A percentile compares a stretch with the other conserved stretches of the same genome.
phyloP scores from a whole-genome alignment of 257 asterid genomes.

The Cruciata laevipes region DNA sequence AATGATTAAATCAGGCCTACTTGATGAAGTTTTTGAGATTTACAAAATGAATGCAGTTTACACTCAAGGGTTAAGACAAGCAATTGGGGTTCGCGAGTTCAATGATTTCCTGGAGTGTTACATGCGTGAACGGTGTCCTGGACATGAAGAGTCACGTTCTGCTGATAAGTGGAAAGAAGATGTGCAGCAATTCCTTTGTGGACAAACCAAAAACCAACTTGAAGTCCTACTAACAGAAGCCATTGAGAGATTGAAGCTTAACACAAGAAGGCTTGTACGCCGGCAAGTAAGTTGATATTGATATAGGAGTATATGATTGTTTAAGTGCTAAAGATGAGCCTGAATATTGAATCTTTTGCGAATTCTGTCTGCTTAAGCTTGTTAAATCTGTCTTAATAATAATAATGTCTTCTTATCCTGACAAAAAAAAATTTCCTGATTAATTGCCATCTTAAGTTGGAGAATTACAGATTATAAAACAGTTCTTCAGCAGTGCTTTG shows the following conservation, averaged over 20 bases:
- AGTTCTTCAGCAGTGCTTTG: background rate
- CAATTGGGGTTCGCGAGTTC: conserved; percentile 90
- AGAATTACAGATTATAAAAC: too few relatives aligned
- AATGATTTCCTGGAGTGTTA: conserved; percentile 46
- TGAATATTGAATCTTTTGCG: background rate
- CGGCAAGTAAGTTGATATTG: conserved; percentile 56
- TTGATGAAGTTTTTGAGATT: conserved; percentile 62
- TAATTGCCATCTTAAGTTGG: background rate
- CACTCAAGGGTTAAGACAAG: conserved; percentile 80
- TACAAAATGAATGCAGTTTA: conserved; percentile 60
- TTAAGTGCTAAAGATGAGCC: background rate
- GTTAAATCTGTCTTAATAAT: too few relatives aligned
- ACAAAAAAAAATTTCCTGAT: too few relatives aligned
- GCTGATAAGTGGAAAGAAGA: conserved; percentile 27
- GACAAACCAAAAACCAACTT: conserved; percentile 25
- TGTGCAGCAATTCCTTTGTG: conserved; percentile 26
- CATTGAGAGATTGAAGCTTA: conserved; percentile 55
- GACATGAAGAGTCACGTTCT: conserved; percentile 11
- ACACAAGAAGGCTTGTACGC: conserved; percentile 82
- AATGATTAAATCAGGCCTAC: conserved; percentile 73
- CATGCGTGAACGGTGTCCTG: conserved; percentile 22
- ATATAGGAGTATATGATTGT: background rate
- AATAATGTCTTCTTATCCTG: too few relatives aligned
- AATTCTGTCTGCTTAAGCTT: background rate
- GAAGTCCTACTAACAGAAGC: conserved; percentile 50